phyloP scores from a whole-genome alignment of 2,329 filamentous ascomycete genomes.

The Pseudomassariella vexata region DNA sequence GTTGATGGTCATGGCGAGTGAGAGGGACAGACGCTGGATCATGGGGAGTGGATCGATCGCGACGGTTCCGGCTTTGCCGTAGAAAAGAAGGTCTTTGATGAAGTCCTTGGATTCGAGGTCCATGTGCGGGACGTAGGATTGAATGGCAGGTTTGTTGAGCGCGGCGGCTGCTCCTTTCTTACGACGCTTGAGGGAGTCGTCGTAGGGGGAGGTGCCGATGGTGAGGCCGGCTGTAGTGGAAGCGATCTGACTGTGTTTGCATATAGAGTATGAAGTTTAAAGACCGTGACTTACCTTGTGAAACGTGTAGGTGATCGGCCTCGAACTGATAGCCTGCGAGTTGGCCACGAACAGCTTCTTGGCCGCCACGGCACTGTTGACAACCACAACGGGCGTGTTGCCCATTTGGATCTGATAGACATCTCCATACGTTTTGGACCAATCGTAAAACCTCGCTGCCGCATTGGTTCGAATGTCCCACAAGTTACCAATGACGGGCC shows the following conservation, averaged over 20 bases:
- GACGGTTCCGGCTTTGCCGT: constrained; percentile 53
- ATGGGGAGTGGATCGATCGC: constrained; percentile 69
- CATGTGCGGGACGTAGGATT: constrained; percentile 77
- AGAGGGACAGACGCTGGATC: constrained; percentile 71
- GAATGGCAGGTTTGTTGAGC: constrained; percentile 68
- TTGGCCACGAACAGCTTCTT: constrained; percentile 72
- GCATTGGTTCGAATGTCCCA: constrained; percentile 54
- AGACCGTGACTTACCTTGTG: constrained; percentile 50
- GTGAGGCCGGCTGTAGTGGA: constrained; percentile 74
- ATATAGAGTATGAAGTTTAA: no score
- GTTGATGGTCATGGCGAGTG: constrained; percentile 71
- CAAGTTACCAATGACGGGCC: constrained; percentile 53
- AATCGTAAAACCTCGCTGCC: constrained; percentile 42
- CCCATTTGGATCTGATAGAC: constrained; percentile 65
- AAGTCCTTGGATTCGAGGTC: constrained; percentile 69
- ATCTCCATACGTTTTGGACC: constrained; percentile 55
- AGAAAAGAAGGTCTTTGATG: constrained; percentile 64
- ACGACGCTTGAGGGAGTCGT: constrained; percentile 71
- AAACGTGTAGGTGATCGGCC: constrained; percentile 75
- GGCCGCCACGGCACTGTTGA: constrained; percentile 72
- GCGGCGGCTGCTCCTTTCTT: constrained; percentile 76
- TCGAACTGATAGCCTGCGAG: constrained; percentile 70
- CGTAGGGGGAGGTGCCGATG: constrained; percentile 79
- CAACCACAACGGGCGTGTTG: constrained; percentile 68
- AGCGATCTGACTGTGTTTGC: no score